phyloP scores from a whole-genome alignment of 2,329 filamentous ascomycete genomes.

The Talaromyces sp. region DNA sequence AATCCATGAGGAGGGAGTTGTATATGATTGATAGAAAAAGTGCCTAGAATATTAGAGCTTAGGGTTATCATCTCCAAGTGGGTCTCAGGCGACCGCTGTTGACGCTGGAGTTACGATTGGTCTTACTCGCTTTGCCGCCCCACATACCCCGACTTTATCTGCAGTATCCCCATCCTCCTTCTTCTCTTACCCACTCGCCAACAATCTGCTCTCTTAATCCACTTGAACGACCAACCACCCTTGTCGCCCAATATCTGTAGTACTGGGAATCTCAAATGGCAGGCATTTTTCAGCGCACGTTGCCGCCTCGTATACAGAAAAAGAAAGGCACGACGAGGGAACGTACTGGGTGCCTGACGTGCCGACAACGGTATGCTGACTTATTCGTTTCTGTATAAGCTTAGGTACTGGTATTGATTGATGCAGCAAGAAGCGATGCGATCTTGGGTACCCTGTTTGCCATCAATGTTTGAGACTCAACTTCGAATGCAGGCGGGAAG shows the following conservation, averaged over 20 bases:
- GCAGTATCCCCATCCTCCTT: not conserved
- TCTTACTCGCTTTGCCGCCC: not conserved
- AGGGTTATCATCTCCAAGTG: not conserved
- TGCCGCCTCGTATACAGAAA: not conserved
- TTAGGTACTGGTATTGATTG: no score
- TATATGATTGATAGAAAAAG: no score
- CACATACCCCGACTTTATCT: not conserved
- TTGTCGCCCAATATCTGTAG: not conserved
- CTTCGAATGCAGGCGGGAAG: not conserved
- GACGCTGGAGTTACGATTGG: not conserved
- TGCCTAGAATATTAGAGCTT: not conserved
- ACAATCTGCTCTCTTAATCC: not conserved
- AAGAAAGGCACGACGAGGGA: not conserved
- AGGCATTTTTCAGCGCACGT: not conserved
- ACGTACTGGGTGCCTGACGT: not conserved
- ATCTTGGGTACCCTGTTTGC: not conserved
- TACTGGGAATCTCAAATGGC: not conserved
- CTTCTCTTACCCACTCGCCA: not conserved
- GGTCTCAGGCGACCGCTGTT: not conserved
- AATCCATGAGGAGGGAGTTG: no score
- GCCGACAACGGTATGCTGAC: not conserved
- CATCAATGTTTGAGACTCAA: not conserved
- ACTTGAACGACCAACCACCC: not conserved
- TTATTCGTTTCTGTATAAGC: no score
- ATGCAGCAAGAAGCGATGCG: not conserved